These are phyloP conservation scores for Erysimum cheiranthoides DNA, from an alignment of 345 rosid genomes.

Conservation along the genomic window DNA sequence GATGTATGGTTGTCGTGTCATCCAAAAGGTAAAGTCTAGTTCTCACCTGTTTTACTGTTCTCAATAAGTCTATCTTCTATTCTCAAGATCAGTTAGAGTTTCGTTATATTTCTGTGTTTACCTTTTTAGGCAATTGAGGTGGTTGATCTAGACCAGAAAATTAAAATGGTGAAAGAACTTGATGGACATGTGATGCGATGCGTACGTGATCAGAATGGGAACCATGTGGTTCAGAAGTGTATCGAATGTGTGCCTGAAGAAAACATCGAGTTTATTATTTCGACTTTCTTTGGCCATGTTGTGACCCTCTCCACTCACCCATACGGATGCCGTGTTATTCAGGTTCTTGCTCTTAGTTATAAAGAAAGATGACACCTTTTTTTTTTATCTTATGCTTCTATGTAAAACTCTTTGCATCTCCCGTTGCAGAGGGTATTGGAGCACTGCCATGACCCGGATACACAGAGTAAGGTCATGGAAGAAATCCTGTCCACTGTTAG, in stretches of 20 bases:
- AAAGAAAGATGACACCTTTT: neutral
- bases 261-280: slow-evolving; percentile 75
- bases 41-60: neutral
- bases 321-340: slow-evolving; percentile 96
- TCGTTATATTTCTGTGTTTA: neutral
- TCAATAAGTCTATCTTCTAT: neutral
- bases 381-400: neutral
- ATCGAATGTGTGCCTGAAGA: slow-evolving; percentile 95
- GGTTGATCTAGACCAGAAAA: slow-evolving; percentile 85
- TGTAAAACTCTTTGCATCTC: neutral
- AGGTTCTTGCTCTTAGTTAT: slow-evolving; percentile 52
- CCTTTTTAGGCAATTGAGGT: slow-evolving; percentile 83
- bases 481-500: slow-evolving; percentile 78
- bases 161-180: slow-evolving; percentile 87
- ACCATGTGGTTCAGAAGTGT: slow-evolving; percentile 97
- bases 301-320: slow-evolving; percentile 89
- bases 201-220: slow-evolving; percentile 96
- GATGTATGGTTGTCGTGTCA: slow-evolving; percentile 98
- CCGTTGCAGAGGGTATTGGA: slow-evolving; percentile 82
- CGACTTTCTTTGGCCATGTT: slow-evolving; percentile 87
- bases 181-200: slow-evolving; percentile 95
- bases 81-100: neutral
- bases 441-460: slow-evolving; percentile 73
- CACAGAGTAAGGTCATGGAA: slow-evolving; percentile 87
- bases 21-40: slow-evolving; percentile 74